A percentile compares a stretch with the other conserved stretches of the same genome.
phyloP scores from a whole-genome alignment of 2,329 filamentous ascomycete genomes.

The Apiospora marii region DNA sequence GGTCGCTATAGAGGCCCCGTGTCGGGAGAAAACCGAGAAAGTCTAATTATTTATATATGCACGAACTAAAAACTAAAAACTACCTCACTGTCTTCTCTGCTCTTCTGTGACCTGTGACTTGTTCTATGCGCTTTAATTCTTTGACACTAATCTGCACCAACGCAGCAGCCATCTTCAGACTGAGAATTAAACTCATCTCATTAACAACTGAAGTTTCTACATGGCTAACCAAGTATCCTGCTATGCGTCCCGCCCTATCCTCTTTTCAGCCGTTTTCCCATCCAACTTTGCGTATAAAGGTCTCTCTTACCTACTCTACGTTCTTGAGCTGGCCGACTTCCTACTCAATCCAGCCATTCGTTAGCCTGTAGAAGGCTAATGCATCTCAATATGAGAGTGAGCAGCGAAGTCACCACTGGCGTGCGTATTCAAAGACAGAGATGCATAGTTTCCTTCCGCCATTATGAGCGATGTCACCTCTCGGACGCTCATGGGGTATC shows the following conservation, averaged over 20 bases:
- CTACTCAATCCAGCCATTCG: neutral
- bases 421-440: neutral
- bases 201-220: too few species aligned
- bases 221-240: too few species aligned
- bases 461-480: neutral
- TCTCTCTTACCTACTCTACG: too few species aligned
- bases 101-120: neutral
- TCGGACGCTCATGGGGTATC: neutral
- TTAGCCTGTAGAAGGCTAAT: too few species aligned
- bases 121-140: neutral
- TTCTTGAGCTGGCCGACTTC: neutral
- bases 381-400: neutral
- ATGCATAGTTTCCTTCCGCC: neutral
- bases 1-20: neutral
- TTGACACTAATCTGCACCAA: too few species aligned
- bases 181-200: neutral
- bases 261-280: too few species aligned
- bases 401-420: neutral
- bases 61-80: neutral
- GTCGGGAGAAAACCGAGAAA: conserved; percentile 7
- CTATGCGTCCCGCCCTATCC: too few species aligned
- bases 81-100: neutral
- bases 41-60: neutral
- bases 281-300: too few species aligned
- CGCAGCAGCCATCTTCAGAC: neutral